These are phyloP conservation scores for Paracamarosporium sp. DNA, from an alignment of 2,329 filamentous ascomycete species.

Conservation along the genomic window DNA sequence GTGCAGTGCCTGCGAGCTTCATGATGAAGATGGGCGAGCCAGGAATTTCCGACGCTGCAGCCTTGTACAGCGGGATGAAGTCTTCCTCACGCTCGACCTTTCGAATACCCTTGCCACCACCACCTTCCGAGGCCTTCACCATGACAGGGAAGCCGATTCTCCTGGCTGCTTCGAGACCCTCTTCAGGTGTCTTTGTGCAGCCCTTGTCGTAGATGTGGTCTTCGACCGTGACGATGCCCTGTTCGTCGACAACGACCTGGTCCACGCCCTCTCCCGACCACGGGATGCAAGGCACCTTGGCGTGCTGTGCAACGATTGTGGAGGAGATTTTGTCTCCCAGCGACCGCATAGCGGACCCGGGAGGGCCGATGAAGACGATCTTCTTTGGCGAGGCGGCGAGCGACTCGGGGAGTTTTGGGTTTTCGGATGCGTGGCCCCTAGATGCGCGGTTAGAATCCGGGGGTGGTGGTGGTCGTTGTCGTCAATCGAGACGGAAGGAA, in stretches of 20 bases:
- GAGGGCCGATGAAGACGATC: slow-evolving; percentile 98
- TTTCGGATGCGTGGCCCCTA: slow-evolving; percentile 92
- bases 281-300: slow-evolving; percentile 95
- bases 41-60: slow-evolving; percentile 94
- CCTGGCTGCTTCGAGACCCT: slow-evolving; percentile 84
- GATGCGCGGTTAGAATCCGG: slow-evolving; percentile 23
- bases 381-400: slow-evolving; percentile 96
- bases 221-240: slow-evolving; percentile 90
- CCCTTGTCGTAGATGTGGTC: slow-evolving; percentile 88
- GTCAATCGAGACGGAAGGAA: not conserved
- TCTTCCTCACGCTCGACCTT: slow-evolving; percentile 87
- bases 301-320: slow-evolving; percentile 98
- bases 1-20: slow-evolving; percentile 96
- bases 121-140: slow-evolving; percentile 99
- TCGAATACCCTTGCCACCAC: slow-evolving; percentile 98
- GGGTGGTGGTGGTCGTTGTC: too few species aligned
- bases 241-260: slow-evolving; percentile 75
- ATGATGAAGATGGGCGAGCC: slow-evolving; percentile 99
- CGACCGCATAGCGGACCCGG: slow-evolving; percentile 97
- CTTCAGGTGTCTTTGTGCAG: slow-evolving; percentile 87
- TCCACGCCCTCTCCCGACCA: slow-evolving; percentile 96
- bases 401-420: slow-evolving; percentile 95
- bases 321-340: slow-evolving; percentile 99
- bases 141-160: slow-evolving; percentile 98
- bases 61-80: slow-evolving; percentile 89